Conservation (phyloP, 768 basidiomycete species). For the Pleurotus cornucopiae region DNA sequence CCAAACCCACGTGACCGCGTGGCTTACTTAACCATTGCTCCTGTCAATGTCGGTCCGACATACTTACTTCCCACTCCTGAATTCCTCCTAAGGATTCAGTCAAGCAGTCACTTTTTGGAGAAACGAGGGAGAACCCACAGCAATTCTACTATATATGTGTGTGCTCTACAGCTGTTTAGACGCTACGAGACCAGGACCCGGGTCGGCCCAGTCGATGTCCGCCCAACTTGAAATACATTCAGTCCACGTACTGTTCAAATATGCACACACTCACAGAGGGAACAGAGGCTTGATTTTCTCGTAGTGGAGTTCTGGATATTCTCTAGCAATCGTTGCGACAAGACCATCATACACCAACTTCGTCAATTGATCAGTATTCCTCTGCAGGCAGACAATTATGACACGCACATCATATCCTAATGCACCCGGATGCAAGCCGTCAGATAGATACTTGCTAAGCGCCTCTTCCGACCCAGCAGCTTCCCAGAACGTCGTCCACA, state of each 20-base stretch:
- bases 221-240: conserved; percentile 26
- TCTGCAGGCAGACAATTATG: neutral
- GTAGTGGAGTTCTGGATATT: conserved; percentile 67
- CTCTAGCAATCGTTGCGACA: conserved; percentile 47
- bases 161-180: no score
- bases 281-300: conserved; percentile 58
- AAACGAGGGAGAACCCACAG: no score
- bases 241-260: neutral
- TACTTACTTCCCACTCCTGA: no score
- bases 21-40: neutral
- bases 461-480: conserved; percentile 61
- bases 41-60: neutral
- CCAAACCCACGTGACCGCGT: conserved; percentile 3
- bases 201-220: conserved; percentile 25
- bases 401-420: conserved; percentile 66
- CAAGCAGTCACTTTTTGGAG: neutral
- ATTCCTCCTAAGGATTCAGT: neutral
- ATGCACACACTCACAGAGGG: conserved; percentile 43
- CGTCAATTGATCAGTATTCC: neutral
- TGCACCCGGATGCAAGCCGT: conserved; percentile 80
- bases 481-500: conserved; percentile 73
- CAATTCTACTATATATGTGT: no score
- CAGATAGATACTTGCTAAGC: conserved; percentile 51
- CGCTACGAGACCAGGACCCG: neutral
- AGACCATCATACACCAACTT: conserved; percentile 68